Base-by-base conservation (phyloP, 179 eudicot species). In the Dionaea muscipula region DNA sequence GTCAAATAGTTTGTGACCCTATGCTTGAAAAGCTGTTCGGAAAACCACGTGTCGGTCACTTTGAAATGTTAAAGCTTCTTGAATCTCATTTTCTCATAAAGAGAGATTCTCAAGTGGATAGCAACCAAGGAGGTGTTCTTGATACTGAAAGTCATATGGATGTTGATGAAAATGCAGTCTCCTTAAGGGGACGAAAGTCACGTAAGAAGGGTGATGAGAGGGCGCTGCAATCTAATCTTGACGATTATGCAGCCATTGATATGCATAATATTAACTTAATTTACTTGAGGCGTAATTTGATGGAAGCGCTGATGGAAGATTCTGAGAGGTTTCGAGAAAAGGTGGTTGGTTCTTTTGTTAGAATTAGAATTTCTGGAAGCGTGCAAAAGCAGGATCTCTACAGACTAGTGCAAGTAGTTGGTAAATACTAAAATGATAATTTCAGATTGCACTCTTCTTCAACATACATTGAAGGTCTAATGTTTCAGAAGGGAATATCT, bases 51-150 rank as follows among this genome's bases (percentile, higher is more conserved):
- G 95, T 86, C 51, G 98, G 91, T 48, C 98, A 91, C 73, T 86
- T 87, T 80, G 98, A 91, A 78, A 91, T 91, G 98, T 69, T 91
- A 61, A 91, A 91, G 75, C 98, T 91, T 55, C 82, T 91, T 36
- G 98, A 91, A 63, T 84, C 87, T 46, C 98, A 91, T 67, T 91
- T 86, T 68, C 70, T 82, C 57, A 37, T 73, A 48, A 86, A 79
- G 72, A 91, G 84, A 48, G 84, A 87, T 69, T 51, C 77, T 61
- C 86, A 74, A 57, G 76, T 47, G 52, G 95, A 83, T 66, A 90
- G 83, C 68, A 66, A 73, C 65, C 94, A 86, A 59, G 97, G 87
- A 56, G 73, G 72, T 63, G 83, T 75, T 59, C 81, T 79, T 72
- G 85, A 83, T 65, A 65, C 79, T 58, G 94, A 82, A 51, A 60